Evolutionary conservation across 192 early-diverging fungal genomes (phyloP).

Genomic region (Coemansia pectinata): DNA sequence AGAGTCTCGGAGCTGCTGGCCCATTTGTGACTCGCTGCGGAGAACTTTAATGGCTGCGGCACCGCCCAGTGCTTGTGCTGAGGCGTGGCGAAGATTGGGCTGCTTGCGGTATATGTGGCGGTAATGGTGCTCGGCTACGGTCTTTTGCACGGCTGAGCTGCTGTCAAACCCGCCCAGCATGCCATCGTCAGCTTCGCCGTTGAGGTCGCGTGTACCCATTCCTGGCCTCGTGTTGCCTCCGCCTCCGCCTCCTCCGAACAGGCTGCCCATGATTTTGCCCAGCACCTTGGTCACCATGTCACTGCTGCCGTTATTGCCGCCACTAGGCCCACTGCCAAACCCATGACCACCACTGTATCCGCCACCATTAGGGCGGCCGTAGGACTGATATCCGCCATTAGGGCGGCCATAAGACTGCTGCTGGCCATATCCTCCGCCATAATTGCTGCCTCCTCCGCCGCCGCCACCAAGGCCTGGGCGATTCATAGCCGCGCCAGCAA

Average conservation of each 20-base stretch:
- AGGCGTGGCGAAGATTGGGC: conserved; percentile 31
- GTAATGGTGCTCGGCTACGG: conserved; percentile 49
- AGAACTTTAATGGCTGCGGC: conserved; percentile 44
- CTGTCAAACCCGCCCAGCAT: conserved; percentile 35
- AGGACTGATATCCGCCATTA: conserved; percentile 8
- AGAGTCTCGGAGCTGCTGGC: conserved; percentile 15
- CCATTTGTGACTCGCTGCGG: conserved; percentile 27
- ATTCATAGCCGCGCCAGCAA: conserved; percentile 18
- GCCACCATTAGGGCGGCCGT: conserved; percentile 17
- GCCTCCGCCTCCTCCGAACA: conserved; percentile 26
- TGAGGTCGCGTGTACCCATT: conserved; percentile 40
- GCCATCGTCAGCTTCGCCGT: conserved; percentile 13
- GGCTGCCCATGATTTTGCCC: conserved; percentile 44
- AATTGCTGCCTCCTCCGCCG: conserved; percentile 1
- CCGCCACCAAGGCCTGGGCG: conserved; percentile 12
- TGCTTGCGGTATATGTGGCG: conserved; percentile 39
- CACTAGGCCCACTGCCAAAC: background rate
- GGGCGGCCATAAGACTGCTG: conserved; percentile 19
- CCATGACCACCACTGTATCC: conserved; percentile 1
- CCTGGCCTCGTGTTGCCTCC: background rate
- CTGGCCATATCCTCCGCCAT: conserved; percentile 11
- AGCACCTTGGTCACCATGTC: conserved; percentile 37
- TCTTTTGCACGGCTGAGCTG: conserved; percentile 33
- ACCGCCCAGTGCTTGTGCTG: conserved; percentile 38
- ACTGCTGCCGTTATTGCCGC: conserved; percentile 12